A percentile compares a stretch with the other conserved stretches of the same genome.
Evolutionary conservation across 139 green algal genomes (phyloP).

Genomic region (Chlorella sorokiniana): DNA sequence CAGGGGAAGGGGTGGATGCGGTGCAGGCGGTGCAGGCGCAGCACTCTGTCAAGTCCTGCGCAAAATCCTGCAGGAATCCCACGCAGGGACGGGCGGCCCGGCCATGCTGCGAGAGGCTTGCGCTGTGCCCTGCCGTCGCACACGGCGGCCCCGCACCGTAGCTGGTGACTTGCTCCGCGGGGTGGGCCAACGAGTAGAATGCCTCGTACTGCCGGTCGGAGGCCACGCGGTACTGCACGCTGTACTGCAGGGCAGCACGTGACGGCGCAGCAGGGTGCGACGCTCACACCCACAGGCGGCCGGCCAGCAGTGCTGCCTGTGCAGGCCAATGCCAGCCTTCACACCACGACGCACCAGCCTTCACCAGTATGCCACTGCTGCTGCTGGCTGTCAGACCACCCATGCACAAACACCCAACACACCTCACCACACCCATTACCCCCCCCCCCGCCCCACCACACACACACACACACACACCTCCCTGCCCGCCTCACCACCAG

Average conservation of each 20-base stretch:
- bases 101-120: background rate
- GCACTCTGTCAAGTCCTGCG: background rate
- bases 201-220: constrained; percentile 1
- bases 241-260: constrained; percentile 3
- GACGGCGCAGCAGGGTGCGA: background rate
- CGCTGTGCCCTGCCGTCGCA: background rate
- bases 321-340: background rate
- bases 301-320: background rate
- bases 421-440: background rate
- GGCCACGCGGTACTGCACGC: constrained; percentile 24
- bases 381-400: no score
- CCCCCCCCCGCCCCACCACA: background rate
- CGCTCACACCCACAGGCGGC: background rate
- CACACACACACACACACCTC: no score
- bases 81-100: background rate
- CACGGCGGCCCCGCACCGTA: background rate
- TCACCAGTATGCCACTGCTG: no score
- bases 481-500: constrained; percentile 21
- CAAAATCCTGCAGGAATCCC: background rate
- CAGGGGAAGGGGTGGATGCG: background rate
- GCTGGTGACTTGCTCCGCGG: constrained; percentile 1
- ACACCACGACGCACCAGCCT: no score
- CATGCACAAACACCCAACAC: background rate
- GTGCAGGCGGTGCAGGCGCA: no score
- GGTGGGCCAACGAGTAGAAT: constrained; percentile 17